phyloP scores from a whole-genome alignment of 202 grass and related monocot genomes.

The Zizania palustris region DNA sequence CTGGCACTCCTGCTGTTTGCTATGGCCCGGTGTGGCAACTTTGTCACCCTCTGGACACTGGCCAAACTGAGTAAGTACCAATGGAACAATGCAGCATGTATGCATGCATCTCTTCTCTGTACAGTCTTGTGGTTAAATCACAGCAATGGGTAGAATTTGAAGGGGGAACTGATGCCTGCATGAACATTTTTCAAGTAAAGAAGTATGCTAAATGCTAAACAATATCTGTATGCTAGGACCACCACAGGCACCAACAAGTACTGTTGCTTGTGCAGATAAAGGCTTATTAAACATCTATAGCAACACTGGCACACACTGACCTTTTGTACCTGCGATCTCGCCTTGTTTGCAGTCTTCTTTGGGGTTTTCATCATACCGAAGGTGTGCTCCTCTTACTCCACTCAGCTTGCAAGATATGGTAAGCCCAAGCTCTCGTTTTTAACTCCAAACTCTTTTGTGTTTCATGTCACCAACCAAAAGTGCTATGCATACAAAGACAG shows the following conservation, averaged over 20 bases:
- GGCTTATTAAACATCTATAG: slow-evolving; percentile 5
- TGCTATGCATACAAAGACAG: not conserved
- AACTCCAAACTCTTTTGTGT: not conserved
- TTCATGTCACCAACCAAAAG: not conserved
- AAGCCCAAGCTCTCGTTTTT: slow-evolving; percentile 35
- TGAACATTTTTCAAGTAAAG: not conserved
- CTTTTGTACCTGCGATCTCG: slow-evolving; percentile 32
- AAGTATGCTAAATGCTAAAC: not conserved
- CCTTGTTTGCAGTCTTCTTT: slow-evolving; percentile 73
- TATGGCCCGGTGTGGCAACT: slow-evolving; percentile 89
- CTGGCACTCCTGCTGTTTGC: slow-evolving; percentile 88
- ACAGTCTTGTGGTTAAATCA: slow-evolving; percentile 5
- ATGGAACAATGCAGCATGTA: slow-evolving; percentile 3
- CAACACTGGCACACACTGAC: slow-evolving; percentile 34
- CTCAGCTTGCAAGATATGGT: slow-evolving; percentile 88
- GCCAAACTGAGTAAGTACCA: slow-evolving; percentile 73
- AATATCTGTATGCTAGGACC: slow-evolving; percentile 33
- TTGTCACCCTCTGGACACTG: slow-evolving; percentile 81
- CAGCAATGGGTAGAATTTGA: not conserved
- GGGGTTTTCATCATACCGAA: slow-evolving; percentile 93
- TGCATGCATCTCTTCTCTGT: not conserved
- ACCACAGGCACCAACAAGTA: slow-evolving; percentile 31
- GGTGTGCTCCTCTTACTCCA: slow-evolving; percentile 87
- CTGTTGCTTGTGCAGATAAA: slow-evolving; percentile 17
- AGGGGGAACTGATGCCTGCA: slow-evolving; percentile 10